Evolutionary conservation across 306 rosid species (phyloP).

Genomic region (Vachellia pachyceras): DNA sequence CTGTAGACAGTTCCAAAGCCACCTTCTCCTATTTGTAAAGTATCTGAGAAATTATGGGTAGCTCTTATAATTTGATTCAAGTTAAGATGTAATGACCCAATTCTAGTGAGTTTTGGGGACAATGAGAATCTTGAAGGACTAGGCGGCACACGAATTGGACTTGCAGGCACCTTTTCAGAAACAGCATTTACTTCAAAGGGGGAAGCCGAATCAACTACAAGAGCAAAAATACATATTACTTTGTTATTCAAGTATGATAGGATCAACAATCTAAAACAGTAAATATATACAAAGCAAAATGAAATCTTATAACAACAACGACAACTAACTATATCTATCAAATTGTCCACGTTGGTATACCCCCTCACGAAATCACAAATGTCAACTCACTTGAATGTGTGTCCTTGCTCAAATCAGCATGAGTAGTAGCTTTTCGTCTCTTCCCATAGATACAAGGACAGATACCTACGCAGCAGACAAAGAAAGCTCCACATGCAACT

Average conservation of each 20-base stretch:
- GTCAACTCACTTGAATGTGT: conserved; percentile 71
- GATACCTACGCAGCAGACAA: conserved; percentile 68
- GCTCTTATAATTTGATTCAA: conserved; percentile 74
- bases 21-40: conserved; percentile 83
- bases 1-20: conserved; percentile 97
- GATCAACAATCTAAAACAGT: conserved; percentile 18
- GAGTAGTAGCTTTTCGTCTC: conserved; percentile 51
- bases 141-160: conserved; percentile 83
- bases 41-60: conserved; percentile 82
- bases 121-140: conserved; percentile 80
- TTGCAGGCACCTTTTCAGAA: conserved; percentile 65
- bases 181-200: conserved; percentile 59
- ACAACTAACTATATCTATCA: not conserved
- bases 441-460: conserved; percentile 82
- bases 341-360: conserved; percentile 26
- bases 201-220: conserved; percentile 67
- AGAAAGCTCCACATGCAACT: conserved; percentile 61
- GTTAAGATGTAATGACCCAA: conserved; percentile 77
- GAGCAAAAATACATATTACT: conserved; percentile 39
- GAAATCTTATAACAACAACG: not conserved
- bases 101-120: conserved; percentile 78
- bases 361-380: conserved; percentile 1
- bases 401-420: conserved; percentile 60
- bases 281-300: conserved; percentile 18
- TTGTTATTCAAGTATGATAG: conserved; percentile 29